phyloP scores from a whole-genome alignment of 2,329 filamentous ascomycete genomes.

The Pseudogymnoascus sp. region DNA sequence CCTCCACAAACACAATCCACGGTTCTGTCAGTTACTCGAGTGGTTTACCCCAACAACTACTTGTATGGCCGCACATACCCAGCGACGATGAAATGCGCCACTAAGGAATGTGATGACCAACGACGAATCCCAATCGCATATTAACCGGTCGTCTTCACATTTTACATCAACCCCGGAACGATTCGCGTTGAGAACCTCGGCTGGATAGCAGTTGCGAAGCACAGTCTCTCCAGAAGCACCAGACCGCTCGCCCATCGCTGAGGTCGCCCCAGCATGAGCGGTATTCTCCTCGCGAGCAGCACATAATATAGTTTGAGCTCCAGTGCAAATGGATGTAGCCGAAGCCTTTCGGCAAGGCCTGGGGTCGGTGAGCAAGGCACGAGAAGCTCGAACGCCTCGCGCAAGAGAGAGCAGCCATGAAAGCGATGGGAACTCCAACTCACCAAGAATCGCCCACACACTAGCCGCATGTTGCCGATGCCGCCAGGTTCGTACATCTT shows the following conservation, averaged over 20 bases:
- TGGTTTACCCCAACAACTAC: background rate
- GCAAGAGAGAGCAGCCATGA: conserved; percentile 33
- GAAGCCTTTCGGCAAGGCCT: conserved; percentile 55
- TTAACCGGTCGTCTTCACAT: background rate
- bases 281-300: background rate
- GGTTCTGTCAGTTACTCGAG: conserved; percentile 1
- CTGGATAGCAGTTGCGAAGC: background rate
- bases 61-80: conserved; percentile 3
- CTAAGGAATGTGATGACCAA: conserved; percentile 4
- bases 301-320: background rate
- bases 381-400: conserved; percentile 25
- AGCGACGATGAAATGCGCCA: conserved; percentile 8
- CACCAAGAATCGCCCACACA: conserved; percentile 66
- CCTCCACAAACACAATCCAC: background rate
- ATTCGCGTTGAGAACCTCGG: background rate
- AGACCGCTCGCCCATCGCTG: background rate
- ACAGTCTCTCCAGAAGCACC: background rate
- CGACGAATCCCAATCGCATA: conserved; percentile 7
- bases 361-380: conserved; percentile 30
- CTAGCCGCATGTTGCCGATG: conserved; percentile 75
- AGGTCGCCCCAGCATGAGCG: background rate
- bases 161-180: conserved; percentile 1
- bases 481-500: conserved; percentile 54
- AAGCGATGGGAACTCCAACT: conserved; percentile 42
- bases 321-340: conserved; percentile 47